A percentile compares a stretch with the other conserved stretches of the same genome.
These are phyloP conservation scores for Eucalyptus sideroxylon DNA, from an alignment of 345 rosid species.

Conservation along the genomic window DNA sequence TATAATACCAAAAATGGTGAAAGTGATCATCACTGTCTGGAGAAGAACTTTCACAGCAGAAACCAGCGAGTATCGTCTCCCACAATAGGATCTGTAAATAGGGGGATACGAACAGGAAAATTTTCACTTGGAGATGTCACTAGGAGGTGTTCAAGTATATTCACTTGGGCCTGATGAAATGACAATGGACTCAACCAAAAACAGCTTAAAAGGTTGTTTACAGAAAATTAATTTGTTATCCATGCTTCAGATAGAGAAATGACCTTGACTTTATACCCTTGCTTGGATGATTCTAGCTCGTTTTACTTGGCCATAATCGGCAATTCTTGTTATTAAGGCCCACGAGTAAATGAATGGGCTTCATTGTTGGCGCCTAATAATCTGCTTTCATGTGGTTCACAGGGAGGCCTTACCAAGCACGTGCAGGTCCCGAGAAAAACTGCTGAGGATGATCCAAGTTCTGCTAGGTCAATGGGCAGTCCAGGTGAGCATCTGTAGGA, in stretches of 20 bases:
- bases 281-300: constrained; percentile 11
- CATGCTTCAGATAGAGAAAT: not conserved
- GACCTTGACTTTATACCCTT: not conserved
- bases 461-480: constrained; percentile 7
- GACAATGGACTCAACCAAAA: not conserved
- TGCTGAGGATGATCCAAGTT: constrained; percentile 24
- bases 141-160: not conserved
- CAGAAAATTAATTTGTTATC: not conserved
- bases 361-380: not conserved
- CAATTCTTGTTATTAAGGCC: not conserved
- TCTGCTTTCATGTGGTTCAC: not conserved
- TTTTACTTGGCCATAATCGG: not conserved
- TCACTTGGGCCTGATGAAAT: not conserved
- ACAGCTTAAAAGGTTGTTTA: not conserved
- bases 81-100: not conserved
- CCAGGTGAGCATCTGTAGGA: constrained; percentile 6
- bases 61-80: not conserved
- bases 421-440: constrained; percentile 25
- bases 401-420: constrained; percentile 42
- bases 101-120: not conserved
- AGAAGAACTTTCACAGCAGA: not conserved
- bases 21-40: not conserved
- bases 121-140: not conserved
- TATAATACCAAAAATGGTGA: not conserved
- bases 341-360: not conserved